Evolutionary conservation across 2,329 filamentous ascomycete genomes (phyloP).

Genomic region (Cordyceps fumosorosea): DNA sequence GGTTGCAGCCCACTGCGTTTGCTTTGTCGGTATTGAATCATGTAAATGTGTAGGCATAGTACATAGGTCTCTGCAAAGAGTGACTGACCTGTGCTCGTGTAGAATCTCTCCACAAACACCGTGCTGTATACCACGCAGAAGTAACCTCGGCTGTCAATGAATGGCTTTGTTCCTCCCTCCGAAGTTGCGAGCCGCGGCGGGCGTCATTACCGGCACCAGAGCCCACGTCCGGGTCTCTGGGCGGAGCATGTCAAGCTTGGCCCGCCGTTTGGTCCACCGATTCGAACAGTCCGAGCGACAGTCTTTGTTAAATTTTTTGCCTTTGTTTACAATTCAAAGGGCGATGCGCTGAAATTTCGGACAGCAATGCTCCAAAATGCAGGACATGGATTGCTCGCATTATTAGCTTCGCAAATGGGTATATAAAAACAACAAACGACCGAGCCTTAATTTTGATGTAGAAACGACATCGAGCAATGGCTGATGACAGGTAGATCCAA

Average conservation of each 20-base stretch:
- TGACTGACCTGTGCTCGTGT: too few species aligned
- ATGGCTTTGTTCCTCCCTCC: background rate
- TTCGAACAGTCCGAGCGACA: background rate
- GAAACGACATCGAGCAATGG: background rate
- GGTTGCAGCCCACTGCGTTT: too few species aligned
- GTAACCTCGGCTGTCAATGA: background rate
- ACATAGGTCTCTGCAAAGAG: too few species aligned
- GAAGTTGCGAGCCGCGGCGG: background rate
- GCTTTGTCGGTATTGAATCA: too few species aligned
- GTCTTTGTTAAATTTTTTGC: background rate
- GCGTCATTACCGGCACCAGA: background rate
- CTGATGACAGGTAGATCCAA: background rate
- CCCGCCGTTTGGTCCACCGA: background rate
- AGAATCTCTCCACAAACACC: too few species aligned
- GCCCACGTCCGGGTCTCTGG: background rate
- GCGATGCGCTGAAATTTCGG: too few species aligned
- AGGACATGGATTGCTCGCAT: background rate
- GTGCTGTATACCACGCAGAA: too few species aligned
- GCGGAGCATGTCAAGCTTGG: background rate
- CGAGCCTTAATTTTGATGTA: background rate
- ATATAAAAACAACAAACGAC: slow-evolving; percentile 3
- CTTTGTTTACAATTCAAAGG: too few species aligned
- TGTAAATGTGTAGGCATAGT: too few species aligned
- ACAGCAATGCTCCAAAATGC: too few species aligned
- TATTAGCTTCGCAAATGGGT: slow-evolving; percentile 1